Evolutionary conservation across 176 grass and related monocot genomes (phyloP).

Genomic region (Aegilops umbellulata): DNA sequence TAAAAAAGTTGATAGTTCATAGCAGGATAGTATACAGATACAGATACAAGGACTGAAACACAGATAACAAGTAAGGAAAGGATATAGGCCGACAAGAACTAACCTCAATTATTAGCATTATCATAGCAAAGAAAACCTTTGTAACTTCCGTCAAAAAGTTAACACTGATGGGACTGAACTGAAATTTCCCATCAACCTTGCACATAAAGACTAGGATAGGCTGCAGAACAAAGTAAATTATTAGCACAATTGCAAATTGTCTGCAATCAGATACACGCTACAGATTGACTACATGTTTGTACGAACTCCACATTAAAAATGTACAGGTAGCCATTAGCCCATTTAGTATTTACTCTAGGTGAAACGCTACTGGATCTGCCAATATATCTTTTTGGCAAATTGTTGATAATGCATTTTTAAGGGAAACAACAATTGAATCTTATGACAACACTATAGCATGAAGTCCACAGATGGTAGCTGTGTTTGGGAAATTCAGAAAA

Average conservation of each 20-base stretch:
- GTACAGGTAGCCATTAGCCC: not conserved
- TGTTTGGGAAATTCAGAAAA: not conserved
- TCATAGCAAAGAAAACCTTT: conserved; percentile 87
- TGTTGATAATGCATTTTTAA: not conserved
- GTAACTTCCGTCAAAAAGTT: conserved; percentile 90
- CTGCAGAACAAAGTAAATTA: conserved; percentile 45
- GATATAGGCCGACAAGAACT: conserved; percentile 22
- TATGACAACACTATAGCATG: not conserved
- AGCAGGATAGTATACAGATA: not conserved
- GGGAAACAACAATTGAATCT: not conserved
- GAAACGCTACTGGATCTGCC: not conserved
- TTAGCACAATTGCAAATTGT: conserved; percentile 1
- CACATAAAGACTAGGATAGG: conserved; percentile 98
- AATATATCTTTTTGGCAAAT: not conserved
- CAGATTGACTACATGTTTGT: not conserved
- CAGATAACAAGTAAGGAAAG: conserved; percentile 24
- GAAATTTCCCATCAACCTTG: conserved; percentile 97
- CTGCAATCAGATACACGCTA: not conserved
- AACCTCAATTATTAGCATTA: conserved; percentile 93
- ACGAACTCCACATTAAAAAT: conserved; percentile 5
- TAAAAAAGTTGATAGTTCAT: not conserved
- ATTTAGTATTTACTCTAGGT: not conserved
- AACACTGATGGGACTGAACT: conserved; percentile 93
- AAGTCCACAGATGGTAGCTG: not conserved
- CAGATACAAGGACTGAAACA: not conserved